Percentiles rank a stretch among this genome's conserved stretches.
phyloP scores from a whole-genome alignment of 2,329 filamentous ascomycete genomes.

The Septoria linicola region DNA sequence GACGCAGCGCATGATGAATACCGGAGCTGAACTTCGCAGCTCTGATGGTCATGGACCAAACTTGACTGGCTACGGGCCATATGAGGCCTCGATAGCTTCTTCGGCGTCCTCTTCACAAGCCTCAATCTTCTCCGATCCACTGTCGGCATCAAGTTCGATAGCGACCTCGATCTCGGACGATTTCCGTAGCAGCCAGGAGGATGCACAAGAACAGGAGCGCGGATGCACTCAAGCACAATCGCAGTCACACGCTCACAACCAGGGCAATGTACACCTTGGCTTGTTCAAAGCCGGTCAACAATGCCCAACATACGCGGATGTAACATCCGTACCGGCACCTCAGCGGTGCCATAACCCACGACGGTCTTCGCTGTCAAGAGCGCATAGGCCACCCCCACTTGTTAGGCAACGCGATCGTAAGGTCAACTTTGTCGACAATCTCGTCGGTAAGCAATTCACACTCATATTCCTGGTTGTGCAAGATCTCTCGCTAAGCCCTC shows the following conservation, averaged over 20 bases:
- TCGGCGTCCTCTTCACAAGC: constrained; percentile 73
- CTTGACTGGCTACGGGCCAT: constrained; percentile 49
- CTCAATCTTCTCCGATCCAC: constrained; percentile 70
- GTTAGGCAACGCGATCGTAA: constrained; percentile 88
- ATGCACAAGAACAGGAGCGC: constrained; percentile 28
- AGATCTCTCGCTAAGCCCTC: constrained; percentile 38
- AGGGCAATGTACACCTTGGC: constrained; percentile 7
- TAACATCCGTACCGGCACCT: constrained; percentile 56
- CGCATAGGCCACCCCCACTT: constrained; percentile 69
- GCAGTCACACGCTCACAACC: constrained; percentile 17
- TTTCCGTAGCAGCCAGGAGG: constrained; percentile 49
- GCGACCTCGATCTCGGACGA: constrained; percentile 61
- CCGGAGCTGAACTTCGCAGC: constrained; percentile 21
- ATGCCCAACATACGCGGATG: constrained; percentile 36
- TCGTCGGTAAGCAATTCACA: constrained; percentile 76
- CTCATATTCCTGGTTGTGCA: constrained; percentile 14
- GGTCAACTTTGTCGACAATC: constrained; percentile 90
- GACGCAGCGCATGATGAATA: constrained; percentile 31
- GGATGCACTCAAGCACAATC: constrained; percentile 28
- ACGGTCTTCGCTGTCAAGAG: constrained; percentile 55
- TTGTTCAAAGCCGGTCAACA: constrained; percentile 19
- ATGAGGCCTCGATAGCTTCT: constrained; percentile 69
- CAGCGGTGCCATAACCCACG: constrained; percentile 61
- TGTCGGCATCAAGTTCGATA: constrained; percentile 50
- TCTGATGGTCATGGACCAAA: constrained; percentile 37